These are phyloP conservation scores for Mortierella sp. DNA, from an alignment of 371 early-diverging fungal species.

Conservation along the genomic window DNA sequence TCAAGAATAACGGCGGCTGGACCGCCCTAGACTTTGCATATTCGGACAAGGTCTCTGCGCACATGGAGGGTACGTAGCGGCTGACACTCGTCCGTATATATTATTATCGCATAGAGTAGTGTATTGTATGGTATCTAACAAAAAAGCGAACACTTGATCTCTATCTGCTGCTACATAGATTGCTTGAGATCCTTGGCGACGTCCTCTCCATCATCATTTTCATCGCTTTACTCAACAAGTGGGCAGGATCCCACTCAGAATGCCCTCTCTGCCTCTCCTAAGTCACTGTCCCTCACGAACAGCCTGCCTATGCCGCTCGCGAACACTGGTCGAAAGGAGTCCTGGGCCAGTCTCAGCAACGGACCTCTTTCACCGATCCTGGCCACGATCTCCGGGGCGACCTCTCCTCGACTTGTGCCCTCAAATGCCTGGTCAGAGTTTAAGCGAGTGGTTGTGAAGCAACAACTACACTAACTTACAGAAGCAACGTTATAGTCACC, in stretches of 20 bases:
- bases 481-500: too few species aligned
- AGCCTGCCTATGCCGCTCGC: conserved; percentile 19
- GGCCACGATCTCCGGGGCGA: conserved; percentile 41
- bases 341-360: conserved; percentile 41
- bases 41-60: conserved; percentile 40
- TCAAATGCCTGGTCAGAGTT: conserved; percentile 54
- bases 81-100: background rate
- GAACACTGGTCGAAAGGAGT: conserved; percentile 32
- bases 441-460: conserved; percentile 49
- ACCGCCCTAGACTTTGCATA: conserved; percentile 49
- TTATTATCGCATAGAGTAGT: too few species aligned
- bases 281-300: background rate
- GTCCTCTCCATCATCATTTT: conserved; percentile 38
- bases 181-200: conserved; percentile 34
- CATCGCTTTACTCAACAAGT: conserved; percentile 29
- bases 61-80: conserved; percentile 40
- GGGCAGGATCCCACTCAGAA: conserved; percentile 9
- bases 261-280: conserved; percentile 18
- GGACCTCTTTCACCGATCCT: conserved; percentile 48
- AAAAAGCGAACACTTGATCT: background rate
- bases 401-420: conserved; percentile 40
- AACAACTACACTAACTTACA: conserved; percentile 17
- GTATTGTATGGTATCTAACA: background rate
- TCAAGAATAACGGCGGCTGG: conserved; percentile 54
- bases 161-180: conserved; percentile 14